Percentiles rank a stretch among this genome's conserved stretches.
Evolutionary conservation across 768 basidiomycete genomes (phyloP).

Genomic region (Calocera viscosa): DNA sequence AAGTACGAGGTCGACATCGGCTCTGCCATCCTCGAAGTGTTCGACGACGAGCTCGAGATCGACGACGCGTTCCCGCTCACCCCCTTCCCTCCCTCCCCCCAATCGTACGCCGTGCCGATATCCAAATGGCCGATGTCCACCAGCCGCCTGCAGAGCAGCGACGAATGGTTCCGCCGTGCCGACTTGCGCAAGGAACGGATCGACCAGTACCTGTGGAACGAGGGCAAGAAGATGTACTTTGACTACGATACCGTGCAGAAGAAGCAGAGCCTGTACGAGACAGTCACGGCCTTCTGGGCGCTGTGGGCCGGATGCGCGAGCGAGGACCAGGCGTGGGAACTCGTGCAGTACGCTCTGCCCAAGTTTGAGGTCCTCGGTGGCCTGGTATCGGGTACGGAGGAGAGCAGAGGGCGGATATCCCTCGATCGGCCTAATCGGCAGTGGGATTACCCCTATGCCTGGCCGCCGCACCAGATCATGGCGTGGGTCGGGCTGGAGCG

Average conservation of each 20-base stretch:
- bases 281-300: slow-evolving; percentile 92
- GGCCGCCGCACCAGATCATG: slow-evolving; percentile 99
- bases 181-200: slow-evolving; percentile 72
- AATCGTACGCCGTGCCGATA: slow-evolving; percentile 49
- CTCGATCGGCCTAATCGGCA: slow-evolving; percentile 94
- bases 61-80: slow-evolving; percentile 85
- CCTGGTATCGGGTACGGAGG: slow-evolving; percentile 90
- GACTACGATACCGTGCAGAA: slow-evolving; percentile 90
- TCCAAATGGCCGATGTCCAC: slow-evolving; percentile 43
- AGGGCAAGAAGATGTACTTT: slow-evolving; percentile 84
- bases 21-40: slow-evolving; percentile 91
- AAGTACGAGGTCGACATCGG: slow-evolving; percentile 99
- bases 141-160: slow-evolving; percentile 53
- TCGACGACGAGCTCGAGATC: slow-evolving; percentile 81
- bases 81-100: slow-evolving; percentile 77
- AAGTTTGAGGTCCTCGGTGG: slow-evolving; percentile 97
- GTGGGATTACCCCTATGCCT: slow-evolving; percentile 89
- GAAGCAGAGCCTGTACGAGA: slow-evolving; percentile 89
- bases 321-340: slow-evolving; percentile 84
- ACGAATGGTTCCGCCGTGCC: slow-evolving; percentile 89
- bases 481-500: slow-evolving; percentile 93
- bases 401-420: slow-evolving; percentile 89
- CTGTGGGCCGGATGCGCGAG: slow-evolving; percentile 97
- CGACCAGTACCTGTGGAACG: slow-evolving; percentile 93
- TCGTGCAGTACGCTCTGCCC: slow-evolving; percentile 80